These are phyloP conservation scores for Candida oleophila DNA, from an alignment of 805 yeast genomes.

Conservation along the genomic window DNA sequence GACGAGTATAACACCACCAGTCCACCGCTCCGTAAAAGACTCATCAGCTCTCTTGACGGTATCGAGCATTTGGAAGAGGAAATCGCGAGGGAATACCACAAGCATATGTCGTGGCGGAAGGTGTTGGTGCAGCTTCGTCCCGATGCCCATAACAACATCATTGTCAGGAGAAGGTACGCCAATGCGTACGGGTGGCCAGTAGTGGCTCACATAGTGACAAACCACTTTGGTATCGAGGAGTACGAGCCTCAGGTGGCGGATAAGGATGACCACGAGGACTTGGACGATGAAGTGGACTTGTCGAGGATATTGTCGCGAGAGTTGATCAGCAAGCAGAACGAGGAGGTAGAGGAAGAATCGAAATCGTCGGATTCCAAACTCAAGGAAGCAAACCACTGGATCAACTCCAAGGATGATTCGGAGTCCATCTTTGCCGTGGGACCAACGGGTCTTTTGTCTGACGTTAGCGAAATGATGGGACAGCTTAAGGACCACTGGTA, in stretches of 20 bases:
- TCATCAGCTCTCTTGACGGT: conserved; percentile 16
- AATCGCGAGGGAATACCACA: conserved; percentile 88
- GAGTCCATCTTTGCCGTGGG: conserved; percentile 53
- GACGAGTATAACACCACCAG: neutral
- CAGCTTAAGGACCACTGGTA: conserved; percentile 40
- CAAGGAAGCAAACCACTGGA: conserved; percentile 46
- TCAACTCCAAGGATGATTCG: conserved; percentile 41
- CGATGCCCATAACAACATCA: conserved; percentile 92
- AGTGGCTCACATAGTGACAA: conserved; percentile 71
- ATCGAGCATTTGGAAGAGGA: conserved; percentile 63
- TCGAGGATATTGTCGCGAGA: conserved; percentile 32
- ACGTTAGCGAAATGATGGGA: conserved; percentile 59
- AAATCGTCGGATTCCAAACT: conserved; percentile 10
- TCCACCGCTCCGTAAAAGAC: conserved; percentile 3
- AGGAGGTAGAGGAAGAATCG: conserved; percentile 26
- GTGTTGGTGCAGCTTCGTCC: conserved; percentile 83
- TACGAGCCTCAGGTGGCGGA: conserved; percentile 11
- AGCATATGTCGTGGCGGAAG: conserved; percentile 83
- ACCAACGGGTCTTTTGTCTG: conserved; percentile 68
- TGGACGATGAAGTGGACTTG: conserved; percentile 24
- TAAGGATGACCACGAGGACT: conserved; percentile 20
- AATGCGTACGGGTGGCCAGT: conserved; percentile 97
- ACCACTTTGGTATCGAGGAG: conserved; percentile 49
- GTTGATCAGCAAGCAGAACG: conserved; percentile 33
- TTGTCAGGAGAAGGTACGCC: conserved; percentile 83